These are phyloP conservation scores for Alternaria viburni DNA, from an alignment of 2,329 filamentous ascomycete genomes.

Conservation along the genomic window DNA sequence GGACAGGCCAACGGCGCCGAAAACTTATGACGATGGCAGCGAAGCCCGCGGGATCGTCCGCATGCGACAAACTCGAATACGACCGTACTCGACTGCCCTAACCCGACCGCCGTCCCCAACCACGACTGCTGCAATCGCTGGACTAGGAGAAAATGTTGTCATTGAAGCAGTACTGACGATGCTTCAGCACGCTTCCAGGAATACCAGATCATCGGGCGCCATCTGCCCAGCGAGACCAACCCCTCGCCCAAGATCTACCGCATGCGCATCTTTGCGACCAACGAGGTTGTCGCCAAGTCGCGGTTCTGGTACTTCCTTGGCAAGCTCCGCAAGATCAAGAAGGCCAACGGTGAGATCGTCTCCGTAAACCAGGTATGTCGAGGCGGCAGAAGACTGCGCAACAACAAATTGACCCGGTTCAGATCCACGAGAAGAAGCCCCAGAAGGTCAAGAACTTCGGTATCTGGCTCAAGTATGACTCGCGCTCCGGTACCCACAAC, in stretches of 20 bases:
- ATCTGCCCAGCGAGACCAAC: constrained; percentile 97
- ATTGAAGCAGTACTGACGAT: constrained; percentile 37
- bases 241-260: constrained; percentile 98
- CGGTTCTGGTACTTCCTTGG: constrained; percentile 99
- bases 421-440: constrained; percentile 99
- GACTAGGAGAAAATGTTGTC: constrained; percentile 4
- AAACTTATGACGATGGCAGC: background rate
- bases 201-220: constrained; percentile 99
- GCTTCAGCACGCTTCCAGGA: constrained; percentile 94
- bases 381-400: background rate
- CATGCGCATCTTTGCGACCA: constrained; percentile 99
- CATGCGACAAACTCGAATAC: constrained; percentile 1
- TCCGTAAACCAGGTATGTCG: constrained; percentile 87
- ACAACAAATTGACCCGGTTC: constrained; percentile 18
- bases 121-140: constrained; percentile 39
- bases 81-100: background rate
- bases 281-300: constrained; percentile 98
- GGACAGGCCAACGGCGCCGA: background rate
- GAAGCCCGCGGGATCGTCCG: background rate
- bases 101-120: background rate
- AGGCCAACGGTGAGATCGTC: constrained; percentile 99
- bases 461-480: constrained; percentile 99
- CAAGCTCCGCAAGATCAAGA: constrained; percentile 99
- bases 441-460: constrained; percentile 99
- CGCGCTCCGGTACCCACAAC: constrained; percentile 99